A percentile compares a stretch with the other conserved stretches of the same genome.
Conservation (phyloP, 441 rosid species). For the Manihot esculenta region DNA sequence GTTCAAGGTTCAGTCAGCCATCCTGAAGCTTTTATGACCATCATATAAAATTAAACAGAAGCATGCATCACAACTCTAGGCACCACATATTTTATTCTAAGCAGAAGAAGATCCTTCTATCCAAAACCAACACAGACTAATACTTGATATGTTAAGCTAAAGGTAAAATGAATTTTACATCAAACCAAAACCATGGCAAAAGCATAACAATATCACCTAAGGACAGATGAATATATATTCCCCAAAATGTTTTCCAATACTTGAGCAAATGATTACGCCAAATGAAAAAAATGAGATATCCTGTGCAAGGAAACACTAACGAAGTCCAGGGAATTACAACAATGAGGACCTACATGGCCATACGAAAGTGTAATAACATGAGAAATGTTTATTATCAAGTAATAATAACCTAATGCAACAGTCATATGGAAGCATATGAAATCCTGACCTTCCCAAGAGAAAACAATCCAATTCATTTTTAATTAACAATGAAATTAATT, state of each 20-base stretch:
- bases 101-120: slow-evolving; percentile 3
- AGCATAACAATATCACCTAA: not conserved
- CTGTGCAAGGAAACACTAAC: not conserved
- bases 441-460: not conserved
- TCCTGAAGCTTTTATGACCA: slow-evolving; percentile 14
- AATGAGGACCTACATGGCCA: not conserved
- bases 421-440: not conserved
- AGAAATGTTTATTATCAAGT: not conserved
- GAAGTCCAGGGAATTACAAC: not conserved
- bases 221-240: not conserved
- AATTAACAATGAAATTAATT: slow-evolving; percentile 1
- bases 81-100: not conserved
- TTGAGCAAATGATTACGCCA: slow-evolving; percentile 10
- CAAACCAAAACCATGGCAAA: not conserved
- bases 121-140: not conserved
- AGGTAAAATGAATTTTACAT: not conserved
- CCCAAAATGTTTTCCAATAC: not conserved
- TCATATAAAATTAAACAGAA: slow-evolving; percentile 7
- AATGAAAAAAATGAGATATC: not conserved
- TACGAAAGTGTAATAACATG: not conserved
- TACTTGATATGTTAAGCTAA: not conserved
- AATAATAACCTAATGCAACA: not conserved
- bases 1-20: slow-evolving; percentile 21
- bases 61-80: slow-evolving; percentile 7
- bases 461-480: slow-evolving; percentile 1